Evolutionary conservation across 2,329 filamentous ascomycete species (phyloP), one percentile per base, ranked within the genome.

Genomic region (Xylariaceae sp.): DNA sequence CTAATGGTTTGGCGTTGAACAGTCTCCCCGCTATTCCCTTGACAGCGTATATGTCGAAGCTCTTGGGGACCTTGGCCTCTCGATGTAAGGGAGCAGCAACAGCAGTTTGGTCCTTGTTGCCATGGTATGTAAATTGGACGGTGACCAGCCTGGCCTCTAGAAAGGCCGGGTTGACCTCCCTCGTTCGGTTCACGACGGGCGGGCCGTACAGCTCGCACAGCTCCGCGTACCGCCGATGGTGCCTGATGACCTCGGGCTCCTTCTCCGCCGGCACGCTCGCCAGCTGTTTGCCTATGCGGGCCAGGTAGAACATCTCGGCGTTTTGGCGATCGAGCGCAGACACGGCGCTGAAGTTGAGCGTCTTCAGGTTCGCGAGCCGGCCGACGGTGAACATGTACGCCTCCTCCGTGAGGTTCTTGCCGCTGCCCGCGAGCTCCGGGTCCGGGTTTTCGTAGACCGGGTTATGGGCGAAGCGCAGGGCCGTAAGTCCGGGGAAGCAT

Each of bases 261-360:
- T 68, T 62, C 3, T 60, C 61, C 40, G 76, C 70, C 0, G 77
- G 66, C 0, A 78, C 73, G 3, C 71, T 66, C 1, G 79, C 73
- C 27, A 96, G 68, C 57, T 92, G 85, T 46, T 80, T 81, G 9
- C 76, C 85, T 41, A 96, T 92, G 38, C 85, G 76, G 1, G 83
- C 86, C 9, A 97, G 76, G 60, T 98, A 98, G 60, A 94, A 98
- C 55, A 90, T 82, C 53, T 97, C 92, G 4, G 88, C 88, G 55
- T 97, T 92, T 38, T 78, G 72, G 13, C 90, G 79, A 59, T 97
- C 89, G 29, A 82, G 77, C 1, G 69, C 52, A 0, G 80, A 81
- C 50, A 97, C 81, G 12, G 68, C 66, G 46, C 80, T 81, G 59
- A 85, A 88, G 58, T 92, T 92, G 19, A 96, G 72, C 1, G 69